phyloP scores from a whole-genome alignment of 1,284 basidiomycete genomes.

The Gymnopus androsaceus region DNA sequence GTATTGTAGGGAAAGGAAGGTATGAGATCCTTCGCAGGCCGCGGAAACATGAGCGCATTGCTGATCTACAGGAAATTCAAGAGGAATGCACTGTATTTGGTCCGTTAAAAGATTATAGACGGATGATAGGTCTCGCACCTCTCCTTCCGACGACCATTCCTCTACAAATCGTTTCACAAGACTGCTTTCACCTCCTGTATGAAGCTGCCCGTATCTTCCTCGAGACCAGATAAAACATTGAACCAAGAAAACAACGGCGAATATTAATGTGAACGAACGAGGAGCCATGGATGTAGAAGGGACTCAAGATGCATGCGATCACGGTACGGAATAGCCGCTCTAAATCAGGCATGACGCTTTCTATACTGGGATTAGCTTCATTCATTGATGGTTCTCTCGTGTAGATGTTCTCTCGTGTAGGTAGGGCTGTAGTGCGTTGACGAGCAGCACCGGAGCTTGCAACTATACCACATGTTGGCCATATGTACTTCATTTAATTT shows the following conservation, averaged over 20 bases:
- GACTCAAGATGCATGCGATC: conserved; percentile 3
- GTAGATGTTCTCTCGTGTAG: too few relatives aligned
- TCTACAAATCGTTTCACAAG: conserved; percentile 42
- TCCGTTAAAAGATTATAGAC: conserved; percentile 1
- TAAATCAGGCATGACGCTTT: neutral
- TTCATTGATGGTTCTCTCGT: too few relatives aligned
- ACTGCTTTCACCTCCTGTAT: conserved; percentile 26
- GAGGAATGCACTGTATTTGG: conserved; percentile 57
- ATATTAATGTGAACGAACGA: conserved; percentile 46
- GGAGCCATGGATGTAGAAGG: conserved; percentile 14
- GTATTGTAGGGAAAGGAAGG: conserved; percentile 72
- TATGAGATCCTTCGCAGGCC: conserved; percentile 55
- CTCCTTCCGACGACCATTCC: conserved; percentile 31
- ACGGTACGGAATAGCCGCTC: neutral
- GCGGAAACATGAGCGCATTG: conserved; percentile 68
- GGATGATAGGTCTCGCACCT: conserved; percentile 24
- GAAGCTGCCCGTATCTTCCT: conserved; percentile 52
- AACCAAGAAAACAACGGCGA: conserved; percentile 50
- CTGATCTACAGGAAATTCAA: conserved; percentile 48
- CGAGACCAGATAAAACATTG: conserved; percentile 68
- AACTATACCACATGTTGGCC: too few relatives aligned
- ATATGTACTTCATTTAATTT: too few relatives aligned
- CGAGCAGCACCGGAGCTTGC: too few relatives aligned
- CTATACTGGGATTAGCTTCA: neutral
- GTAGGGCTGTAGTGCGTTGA: too few relatives aligned